Conservation (phyloP, 768 basidiomycete genomes). For the Rhodotorula sphaerocarpa region DNA sequence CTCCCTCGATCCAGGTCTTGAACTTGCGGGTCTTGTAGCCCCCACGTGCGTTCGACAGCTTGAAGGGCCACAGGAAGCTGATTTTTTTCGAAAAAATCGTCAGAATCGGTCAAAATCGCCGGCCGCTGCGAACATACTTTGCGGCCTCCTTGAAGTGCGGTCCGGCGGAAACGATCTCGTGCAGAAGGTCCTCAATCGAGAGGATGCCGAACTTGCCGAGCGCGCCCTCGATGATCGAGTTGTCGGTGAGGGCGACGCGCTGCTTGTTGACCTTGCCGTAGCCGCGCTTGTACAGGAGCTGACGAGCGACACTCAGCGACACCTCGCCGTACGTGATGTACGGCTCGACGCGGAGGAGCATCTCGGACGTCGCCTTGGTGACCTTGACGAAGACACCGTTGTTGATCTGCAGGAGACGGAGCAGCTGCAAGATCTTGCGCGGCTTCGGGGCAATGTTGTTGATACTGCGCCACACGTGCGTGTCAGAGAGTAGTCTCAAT, state of each 20-base stretch:
- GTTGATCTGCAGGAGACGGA: slow-evolving; percentile 98
- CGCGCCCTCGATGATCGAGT: slow-evolving; percentile 77
- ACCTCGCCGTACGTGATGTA: slow-evolving; percentile 97
- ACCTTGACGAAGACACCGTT: slow-evolving; percentile 98
- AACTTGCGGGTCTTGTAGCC: slow-evolving; percentile 59
- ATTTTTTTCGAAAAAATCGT: too few species aligned
- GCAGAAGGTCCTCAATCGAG: slow-evolving; percentile 91
- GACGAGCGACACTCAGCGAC: slow-evolving; percentile 91
- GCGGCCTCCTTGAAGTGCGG: slow-evolving; percentile 96
- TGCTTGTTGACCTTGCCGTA: slow-evolving; percentile 98
- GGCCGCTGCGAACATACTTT: too few species aligned
- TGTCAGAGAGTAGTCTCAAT: not conserved
- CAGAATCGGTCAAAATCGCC: too few species aligned
- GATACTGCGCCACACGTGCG: slow-evolving; percentile 56
- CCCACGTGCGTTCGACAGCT: slow-evolving; percentile 96
- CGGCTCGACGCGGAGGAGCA: slow-evolving; percentile 95
- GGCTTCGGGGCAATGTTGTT: slow-evolving; percentile 99
- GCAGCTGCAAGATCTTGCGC: slow-evolving; percentile 95
- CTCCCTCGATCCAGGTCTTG: slow-evolving; percentile 27
- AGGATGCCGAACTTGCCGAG: slow-evolving; percentile 94
- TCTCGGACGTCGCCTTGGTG: slow-evolving; percentile 90
- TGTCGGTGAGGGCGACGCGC: slow-evolving; percentile 89
- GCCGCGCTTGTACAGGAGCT: slow-evolving; percentile 98
- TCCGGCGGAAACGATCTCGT: slow-evolving; percentile 89
- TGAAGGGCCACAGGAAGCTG: slow-evolving; percentile 99